A percentile compares a stretch with the other conserved stretches of the same genome.
Conservation (phyloP, 352 stramenopile genomes). For the Phytophthora macrochlamydospora region DNA sequence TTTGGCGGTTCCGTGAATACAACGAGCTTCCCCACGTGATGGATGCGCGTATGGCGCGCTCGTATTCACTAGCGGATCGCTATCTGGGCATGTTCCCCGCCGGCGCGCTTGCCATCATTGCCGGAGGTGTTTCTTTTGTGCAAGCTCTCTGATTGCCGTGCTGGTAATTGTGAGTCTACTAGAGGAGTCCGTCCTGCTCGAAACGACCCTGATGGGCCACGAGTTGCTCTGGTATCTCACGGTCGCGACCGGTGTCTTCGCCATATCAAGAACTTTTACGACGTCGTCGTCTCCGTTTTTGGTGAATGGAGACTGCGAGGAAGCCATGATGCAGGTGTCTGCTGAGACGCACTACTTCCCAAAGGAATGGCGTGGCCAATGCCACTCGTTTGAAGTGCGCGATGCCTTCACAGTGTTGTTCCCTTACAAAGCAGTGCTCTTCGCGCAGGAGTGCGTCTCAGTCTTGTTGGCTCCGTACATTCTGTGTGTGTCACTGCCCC, state of each 20-base stretch:
- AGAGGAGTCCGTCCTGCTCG: slow-evolving; percentile 95
- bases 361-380: slow-evolving; percentile 91
- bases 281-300: slow-evolving; percentile 73
- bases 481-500: slow-evolving; percentile 94
- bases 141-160: slow-evolving; percentile 95
- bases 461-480: slow-evolving; percentile 97
- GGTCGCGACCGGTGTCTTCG: slow-evolving; percentile 87
- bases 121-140: slow-evolving; percentile 95
- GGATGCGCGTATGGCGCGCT: slow-evolving; percentile 92
- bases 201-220: slow-evolving; percentile 93
- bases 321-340: slow-evolving; percentile 84
- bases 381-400: slow-evolving; percentile 87
- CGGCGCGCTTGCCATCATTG: slow-evolving; percentile 89
- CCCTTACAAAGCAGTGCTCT: slow-evolving; percentile 94
- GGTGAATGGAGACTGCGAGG: slow-evolving; percentile 79
- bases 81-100: slow-evolving; percentile 96
- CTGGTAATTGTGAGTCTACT: slow-evolving; percentile 93
- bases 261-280: slow-evolving; percentile 79
- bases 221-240: slow-evolving; percentile 98
- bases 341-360: slow-evolving; percentile 97
- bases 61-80: slow-evolving; percentile 90
- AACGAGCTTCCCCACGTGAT: slow-evolving; percentile 98
- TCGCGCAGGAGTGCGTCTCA: slow-evolving; percentile 92
- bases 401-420: slow-evolving; percentile 92
- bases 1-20: slow-evolving; percentile 97